Conservation (phyloP, 805 yeast genomes). For the Suhomyces tanzawaensis region DNA sequence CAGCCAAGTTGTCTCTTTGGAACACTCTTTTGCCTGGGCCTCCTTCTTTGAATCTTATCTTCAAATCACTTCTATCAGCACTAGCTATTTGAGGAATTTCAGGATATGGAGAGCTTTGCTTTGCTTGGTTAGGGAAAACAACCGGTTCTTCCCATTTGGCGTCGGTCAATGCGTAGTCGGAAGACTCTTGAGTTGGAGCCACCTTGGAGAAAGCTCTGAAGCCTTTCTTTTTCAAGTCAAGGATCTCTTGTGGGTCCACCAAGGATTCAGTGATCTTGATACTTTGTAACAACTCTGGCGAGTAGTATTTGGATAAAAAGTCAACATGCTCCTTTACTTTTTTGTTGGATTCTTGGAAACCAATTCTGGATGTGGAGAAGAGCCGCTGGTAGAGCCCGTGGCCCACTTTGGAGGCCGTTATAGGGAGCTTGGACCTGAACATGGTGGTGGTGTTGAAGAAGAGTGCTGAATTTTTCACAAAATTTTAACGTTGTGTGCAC, state of each 20-base stretch:
- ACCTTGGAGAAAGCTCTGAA: constrained; percentile 43
- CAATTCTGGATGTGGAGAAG: constrained; percentile 5
- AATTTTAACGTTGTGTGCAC: neutral
- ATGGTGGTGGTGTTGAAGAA: constrained; percentile 3
- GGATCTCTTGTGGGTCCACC: constrained; percentile 63
- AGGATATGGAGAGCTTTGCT: constrained; percentile 54
- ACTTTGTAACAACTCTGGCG: constrained; percentile 76
- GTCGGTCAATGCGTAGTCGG: constrained; percentile 70
- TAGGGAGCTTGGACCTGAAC: constrained; percentile 6
- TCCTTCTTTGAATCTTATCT: constrained; percentile 32
- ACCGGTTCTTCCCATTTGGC: constrained; percentile 71
- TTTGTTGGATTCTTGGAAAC: constrained; percentile 6
- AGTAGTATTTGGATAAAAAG: constrained; percentile 69
- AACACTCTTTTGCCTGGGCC: constrained; percentile 11
- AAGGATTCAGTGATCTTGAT: constrained; percentile 77
- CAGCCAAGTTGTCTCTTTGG: constrained; percentile 42
- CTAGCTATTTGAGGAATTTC: constrained; percentile 54
- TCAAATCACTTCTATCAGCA: constrained; percentile 46
- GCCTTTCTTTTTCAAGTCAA: constrained; percentile 33
- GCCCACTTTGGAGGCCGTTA: constrained; percentile 2
- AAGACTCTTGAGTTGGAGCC: constrained; percentile 62
- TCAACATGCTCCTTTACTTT: constrained; percentile 46
- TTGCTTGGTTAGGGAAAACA: constrained; percentile 48
- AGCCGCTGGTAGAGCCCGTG: constrained; percentile 3
- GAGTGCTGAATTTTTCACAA: neutral